Percentiles rank a stretch among this genome's conserved stretches.
Evolutionary conservation across 495 filamentous ascomycete genomes (phyloP).

Genomic region (Pseudoneurospora amorphoporcata): DNA sequence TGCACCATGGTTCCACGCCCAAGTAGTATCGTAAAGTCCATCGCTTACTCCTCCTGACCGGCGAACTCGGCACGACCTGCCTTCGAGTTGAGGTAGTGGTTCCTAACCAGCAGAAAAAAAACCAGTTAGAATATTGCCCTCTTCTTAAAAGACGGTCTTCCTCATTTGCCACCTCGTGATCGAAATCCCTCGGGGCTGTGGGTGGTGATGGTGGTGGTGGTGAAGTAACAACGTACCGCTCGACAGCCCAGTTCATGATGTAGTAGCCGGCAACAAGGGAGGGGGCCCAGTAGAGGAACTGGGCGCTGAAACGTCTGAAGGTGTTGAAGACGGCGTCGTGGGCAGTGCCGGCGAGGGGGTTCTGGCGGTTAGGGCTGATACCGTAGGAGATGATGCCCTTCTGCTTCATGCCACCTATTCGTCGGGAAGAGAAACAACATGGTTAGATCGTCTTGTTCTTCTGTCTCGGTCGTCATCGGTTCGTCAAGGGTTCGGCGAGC

Average conservation of each 20-base stretch:
- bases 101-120: slow-evolving; percentile 41
- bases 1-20: background rate
- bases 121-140: slow-evolving; percentile 7
- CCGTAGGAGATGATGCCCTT: slow-evolving; percentile 48
- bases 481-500: background rate
- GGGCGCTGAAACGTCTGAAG: slow-evolving; percentile 46
- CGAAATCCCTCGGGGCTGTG: background rate
- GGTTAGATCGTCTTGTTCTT: background rate
- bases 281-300: slow-evolving; percentile 76
- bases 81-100: slow-evolving; percentile 90
- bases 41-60: slow-evolving; percentile 35
- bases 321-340: slow-evolving; percentile 54
- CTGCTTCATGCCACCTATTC: slow-evolving; percentile 38
- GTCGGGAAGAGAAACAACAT: slow-evolving; percentile 10
- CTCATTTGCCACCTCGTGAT: background rate
- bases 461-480: background rate
- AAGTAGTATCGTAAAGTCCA: background rate
- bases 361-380: slow-evolving; percentile 42
- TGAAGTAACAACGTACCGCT: slow-evolving; percentile 48
- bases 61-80: slow-evolving; percentile 55
- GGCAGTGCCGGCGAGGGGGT: slow-evolving; percentile 44
- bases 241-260: slow-evolving; percentile 75
- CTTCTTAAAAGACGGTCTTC: background rate
- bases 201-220: background rate
- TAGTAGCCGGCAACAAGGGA: slow-evolving; percentile 67